Conservation (phyloP, 169 alveolate genomes). For the Plasmodium falciparum region DNA sequence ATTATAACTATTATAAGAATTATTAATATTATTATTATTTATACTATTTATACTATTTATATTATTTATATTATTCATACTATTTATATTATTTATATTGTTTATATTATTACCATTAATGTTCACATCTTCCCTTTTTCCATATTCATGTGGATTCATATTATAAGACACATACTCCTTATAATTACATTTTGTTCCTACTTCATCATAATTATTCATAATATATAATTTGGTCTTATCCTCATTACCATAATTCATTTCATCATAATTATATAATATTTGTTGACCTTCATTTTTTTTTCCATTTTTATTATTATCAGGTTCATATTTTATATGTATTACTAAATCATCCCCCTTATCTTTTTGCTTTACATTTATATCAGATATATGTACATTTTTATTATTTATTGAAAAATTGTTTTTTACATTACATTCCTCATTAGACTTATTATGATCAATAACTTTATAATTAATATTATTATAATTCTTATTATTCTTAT, state of each 20-base stretch:
- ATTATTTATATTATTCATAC: too few species aligned
- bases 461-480: background rate
- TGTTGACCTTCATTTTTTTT: background rate
- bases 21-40: background rate
- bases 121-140: background rate
- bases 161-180: background rate
- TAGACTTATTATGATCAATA: background rate
- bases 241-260: background rate
- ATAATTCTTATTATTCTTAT: too few species aligned
- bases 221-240: background rate
- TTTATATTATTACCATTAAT: background rate
- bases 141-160: background rate
- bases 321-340: background rate
- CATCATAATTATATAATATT: background rate
- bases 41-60: background rate
- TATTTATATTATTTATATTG: too few species aligned
- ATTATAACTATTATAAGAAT: too few species aligned
- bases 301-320: background rate
- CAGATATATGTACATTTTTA: background rate
- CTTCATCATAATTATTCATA: background rate
- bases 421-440: background rate
- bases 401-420: background rate
- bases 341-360: background rate
- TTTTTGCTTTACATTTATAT: constrained; percentile 1
- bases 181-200: background rate